Percentiles rank a stretch among this genome's conserved stretches.
phyloP scores from a whole-genome alignment of 768 basidiomycete genomes.

The Hirschioporus abietinus region DNA sequence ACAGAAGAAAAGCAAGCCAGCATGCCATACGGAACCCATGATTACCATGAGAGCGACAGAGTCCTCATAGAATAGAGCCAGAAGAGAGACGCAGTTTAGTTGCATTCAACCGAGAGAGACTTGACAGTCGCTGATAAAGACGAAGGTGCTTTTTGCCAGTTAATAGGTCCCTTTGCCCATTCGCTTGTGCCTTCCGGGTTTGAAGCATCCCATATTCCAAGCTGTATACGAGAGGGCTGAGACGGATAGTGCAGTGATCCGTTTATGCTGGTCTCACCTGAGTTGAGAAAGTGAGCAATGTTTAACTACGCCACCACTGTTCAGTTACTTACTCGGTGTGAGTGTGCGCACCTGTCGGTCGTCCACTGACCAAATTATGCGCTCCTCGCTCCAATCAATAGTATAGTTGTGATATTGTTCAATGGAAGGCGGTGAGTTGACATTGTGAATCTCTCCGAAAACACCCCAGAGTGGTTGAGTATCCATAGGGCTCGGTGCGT shows the following conservation, averaged over 20 bases:
- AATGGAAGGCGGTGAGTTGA: slow-evolving; percentile 16
- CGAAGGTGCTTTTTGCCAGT: slow-evolving; percentile 30
- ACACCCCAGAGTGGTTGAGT: slow-evolving; percentile 30
- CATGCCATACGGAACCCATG: background rate
- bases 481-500: slow-evolving; percentile 27
- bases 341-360: slow-evolving; percentile 29
- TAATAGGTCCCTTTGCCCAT: slow-evolving; percentile 40
- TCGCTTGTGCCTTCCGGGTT: slow-evolving; percentile 33
- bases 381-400: slow-evolving; percentile 34
- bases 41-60: background rate
- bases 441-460: slow-evolving; percentile 29
- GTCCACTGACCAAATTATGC: slow-evolving; percentile 38
- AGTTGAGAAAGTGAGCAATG: background rate
- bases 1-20: background rate
- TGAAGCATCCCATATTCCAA: slow-evolving; percentile 45
- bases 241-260: slow-evolving; percentile 32
- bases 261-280: slow-evolving; percentile 29
- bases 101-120: slow-evolving; percentile 34
- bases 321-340: slow-evolving; percentile 16
- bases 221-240: slow-evolving; percentile 31
- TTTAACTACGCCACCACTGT: background rate
- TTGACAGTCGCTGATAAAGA: slow-evolving; percentile 29
- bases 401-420: slow-evolving; percentile 27
- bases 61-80: slow-evolving; percentile 3
- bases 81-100: background rate